Base-by-base conservation (phyloP, 768 basidiomycete species). In the Porphyrellus cyaneotinctus region DNA sequence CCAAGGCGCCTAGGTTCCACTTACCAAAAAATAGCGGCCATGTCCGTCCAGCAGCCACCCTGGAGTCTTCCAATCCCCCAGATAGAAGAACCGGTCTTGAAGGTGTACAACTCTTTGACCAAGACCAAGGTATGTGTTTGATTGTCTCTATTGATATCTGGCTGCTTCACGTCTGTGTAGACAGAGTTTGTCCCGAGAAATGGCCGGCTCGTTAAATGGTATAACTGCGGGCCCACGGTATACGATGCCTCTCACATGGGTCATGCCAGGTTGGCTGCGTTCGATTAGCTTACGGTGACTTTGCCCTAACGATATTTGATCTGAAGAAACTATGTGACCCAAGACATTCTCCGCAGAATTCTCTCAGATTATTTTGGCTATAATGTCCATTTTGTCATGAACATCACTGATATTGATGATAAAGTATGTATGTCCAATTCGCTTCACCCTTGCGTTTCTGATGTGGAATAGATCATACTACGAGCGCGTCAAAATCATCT, bases 201-300 rank as follows among this genome's bases (percentile, higher is more conserved):
- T 56, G 87, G 85, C 0, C 78, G 81, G 2, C 81, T 81, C 58
- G 84, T 95, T n/a, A 94, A 95, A 62, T 98, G 95, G 95, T 98
- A 99, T 68, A 97, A 97, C 69, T 99, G 97, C 64, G 95, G 97
- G 11, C 95, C 97, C 17, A 99, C 97, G 0, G 97, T 99, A 10
- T 99, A 99, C 69, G 97, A 99, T 76, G 84, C 93, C 13, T 88
- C 92, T 37, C 97, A 99, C 70, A 93, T 99, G 91, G 97, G 97
- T 7, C 97, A 99, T 74, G 97, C 97, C 8, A 84, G 95, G 93
- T 95, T 20, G 8, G 58, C 28, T 12, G 8, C 26, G 31, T 51
- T 33, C 28, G 33, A 36, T 57, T n/a, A 18, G 32, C 32, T 51
- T 18, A 42, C 32, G 9, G 13, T 28, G 45, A 41, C 36, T 28